phyloP scores from a whole-genome alignment of 2,329 filamentous ascomycete genomes.

The Pseudocercospora crystallina region DNA sequence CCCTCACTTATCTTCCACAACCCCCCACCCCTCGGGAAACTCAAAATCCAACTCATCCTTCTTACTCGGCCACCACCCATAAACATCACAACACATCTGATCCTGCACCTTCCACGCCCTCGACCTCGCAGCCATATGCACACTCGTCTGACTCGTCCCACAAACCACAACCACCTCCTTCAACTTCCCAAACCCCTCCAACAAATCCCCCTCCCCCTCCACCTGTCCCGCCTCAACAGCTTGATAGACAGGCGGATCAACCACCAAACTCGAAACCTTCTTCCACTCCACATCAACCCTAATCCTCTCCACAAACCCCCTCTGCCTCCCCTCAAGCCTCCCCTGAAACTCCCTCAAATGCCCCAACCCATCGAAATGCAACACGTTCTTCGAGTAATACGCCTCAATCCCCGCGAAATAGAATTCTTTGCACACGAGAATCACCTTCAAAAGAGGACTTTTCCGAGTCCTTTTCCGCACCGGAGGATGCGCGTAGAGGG shows the following conservation, averaged over 20 bases:
- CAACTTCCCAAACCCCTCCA: slow-evolving; percentile 1
- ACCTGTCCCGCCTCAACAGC: neutral
- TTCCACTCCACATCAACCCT: slow-evolving; percentile 6
- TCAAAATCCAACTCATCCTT: slow-evolving; percentile 1
- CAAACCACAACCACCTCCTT: slow-evolving; percentile 1
- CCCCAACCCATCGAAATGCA: slow-evolving; percentile 7
- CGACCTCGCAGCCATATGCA: slow-evolving; percentile 1
- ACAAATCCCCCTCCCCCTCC: neutral
- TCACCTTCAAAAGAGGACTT: slow-evolving; percentile 1
- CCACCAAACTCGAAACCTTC: neutral
- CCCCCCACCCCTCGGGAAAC: slow-evolving; percentile 9
- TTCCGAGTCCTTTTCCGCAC: slow-evolving; percentile 6
- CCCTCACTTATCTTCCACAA: neutral
- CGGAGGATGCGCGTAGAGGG: neutral
- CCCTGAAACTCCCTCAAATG: slow-evolving; percentile 1
- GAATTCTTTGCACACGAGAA: slow-evolving; percentile 12
- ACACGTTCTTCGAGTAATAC: slow-evolving; percentile 9
- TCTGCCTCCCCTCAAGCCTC: neutral
- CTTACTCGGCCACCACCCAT: neutral
- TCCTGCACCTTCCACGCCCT: slow-evolving; percentile 3
- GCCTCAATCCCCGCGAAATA: slow-evolving; percentile 9
- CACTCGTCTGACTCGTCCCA: neutral
- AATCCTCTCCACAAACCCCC: neutral
- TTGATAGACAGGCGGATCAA: neutral
- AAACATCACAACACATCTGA: neutral